Conservation (phyloP, 2,329 filamentous ascomycete genomes). For the Penicillium italicum region DNA sequence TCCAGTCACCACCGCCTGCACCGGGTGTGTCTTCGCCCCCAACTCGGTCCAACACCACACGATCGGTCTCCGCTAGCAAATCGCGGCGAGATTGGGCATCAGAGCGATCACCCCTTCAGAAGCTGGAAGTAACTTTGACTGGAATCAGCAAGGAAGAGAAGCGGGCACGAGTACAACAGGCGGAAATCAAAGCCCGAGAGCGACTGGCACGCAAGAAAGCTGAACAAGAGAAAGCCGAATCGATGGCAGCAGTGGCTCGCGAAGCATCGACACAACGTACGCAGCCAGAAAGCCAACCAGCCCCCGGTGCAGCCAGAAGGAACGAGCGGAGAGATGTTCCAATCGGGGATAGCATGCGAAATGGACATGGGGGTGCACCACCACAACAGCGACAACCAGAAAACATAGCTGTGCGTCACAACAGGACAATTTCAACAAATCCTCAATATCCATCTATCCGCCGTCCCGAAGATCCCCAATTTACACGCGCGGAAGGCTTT, state of each 20-base stretch:
- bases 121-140: constrained; percentile 82
- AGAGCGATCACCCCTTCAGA: constrained; percentile 87
- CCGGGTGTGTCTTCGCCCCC: constrained; percentile 16
- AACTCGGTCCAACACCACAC: constrained; percentile 33
- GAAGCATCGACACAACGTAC: constrained; percentile 5
- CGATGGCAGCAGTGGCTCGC: neutral
- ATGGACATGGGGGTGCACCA: neutral
- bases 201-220: constrained; percentile 34
- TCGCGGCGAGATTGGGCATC: constrained; percentile 59
- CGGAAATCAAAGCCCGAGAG: constrained; percentile 70
- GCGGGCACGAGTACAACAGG: constrained; percentile 75
- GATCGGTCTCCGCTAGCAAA: constrained; percentile 29
- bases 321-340: neutral
- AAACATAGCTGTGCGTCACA: constrained; percentile 17
- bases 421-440: constrained; percentile 15
- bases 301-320: constrained; percentile 1
- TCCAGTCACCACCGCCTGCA: constrained; percentile 10
- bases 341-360: neutral
- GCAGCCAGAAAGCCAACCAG: constrained; percentile 9
- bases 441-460: constrained; percentile 21
- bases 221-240: constrained; percentile 19
- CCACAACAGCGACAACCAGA: constrained; percentile 9
- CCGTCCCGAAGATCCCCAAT: constrained; percentile 20
- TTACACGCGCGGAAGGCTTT: constrained; percentile 14
- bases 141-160: constrained; percentile 97